Evolutionary conservation across 495 filamentous ascomycete genomes (phyloP).

Genomic region (Penicillium samsonianum): DNA sequence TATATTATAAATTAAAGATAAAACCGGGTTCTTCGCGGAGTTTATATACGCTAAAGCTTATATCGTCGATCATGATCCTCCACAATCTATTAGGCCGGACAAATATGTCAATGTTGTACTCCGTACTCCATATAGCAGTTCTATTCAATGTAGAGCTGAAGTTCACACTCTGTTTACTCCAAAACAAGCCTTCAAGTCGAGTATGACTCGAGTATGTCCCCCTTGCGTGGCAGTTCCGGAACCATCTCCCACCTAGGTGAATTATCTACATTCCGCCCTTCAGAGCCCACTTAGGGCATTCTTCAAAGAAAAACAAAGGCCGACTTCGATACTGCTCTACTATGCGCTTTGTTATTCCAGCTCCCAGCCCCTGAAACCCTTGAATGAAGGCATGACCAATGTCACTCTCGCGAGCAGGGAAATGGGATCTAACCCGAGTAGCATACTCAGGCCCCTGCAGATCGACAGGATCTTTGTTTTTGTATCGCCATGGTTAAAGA

Average conservation of each 20-base stretch:
- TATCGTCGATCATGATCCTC: too few species aligned
- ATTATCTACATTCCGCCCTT: constrained; percentile 22
- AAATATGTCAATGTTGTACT: too few species aligned
- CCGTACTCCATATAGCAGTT: too few species aligned
- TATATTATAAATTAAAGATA: too few species aligned
- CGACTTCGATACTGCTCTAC: not conserved
- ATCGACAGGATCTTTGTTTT: constrained; percentile 17
- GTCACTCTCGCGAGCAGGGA: constrained; percentile 8
- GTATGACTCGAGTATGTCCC: constrained; percentile 16
- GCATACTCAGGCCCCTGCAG: constrained; percentile 27
- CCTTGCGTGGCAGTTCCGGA: constrained; percentile 21
- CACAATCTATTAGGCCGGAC: too few species aligned
- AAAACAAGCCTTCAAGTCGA: not conserved
- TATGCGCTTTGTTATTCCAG: constrained; percentile 4
- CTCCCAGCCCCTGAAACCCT: not conserved
- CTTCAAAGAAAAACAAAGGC: constrained; percentile 8
- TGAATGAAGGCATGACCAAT: constrained; percentile 19
- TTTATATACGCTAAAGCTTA: too few species aligned
- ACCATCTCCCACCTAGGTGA: constrained; percentile 4
- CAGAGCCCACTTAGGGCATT: constrained; percentile 19
- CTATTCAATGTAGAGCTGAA: not conserved
- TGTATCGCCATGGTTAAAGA: constrained; percentile 12
- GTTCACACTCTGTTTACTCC: constrained; percentile 8
- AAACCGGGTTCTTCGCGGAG: too few species aligned
- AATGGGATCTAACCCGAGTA: constrained; percentile 5